These are phyloP conservation scores for Raphidocelis subcapitata DNA, from an alignment of 139 green algal species.

Conservation along the genomic window DNA sequence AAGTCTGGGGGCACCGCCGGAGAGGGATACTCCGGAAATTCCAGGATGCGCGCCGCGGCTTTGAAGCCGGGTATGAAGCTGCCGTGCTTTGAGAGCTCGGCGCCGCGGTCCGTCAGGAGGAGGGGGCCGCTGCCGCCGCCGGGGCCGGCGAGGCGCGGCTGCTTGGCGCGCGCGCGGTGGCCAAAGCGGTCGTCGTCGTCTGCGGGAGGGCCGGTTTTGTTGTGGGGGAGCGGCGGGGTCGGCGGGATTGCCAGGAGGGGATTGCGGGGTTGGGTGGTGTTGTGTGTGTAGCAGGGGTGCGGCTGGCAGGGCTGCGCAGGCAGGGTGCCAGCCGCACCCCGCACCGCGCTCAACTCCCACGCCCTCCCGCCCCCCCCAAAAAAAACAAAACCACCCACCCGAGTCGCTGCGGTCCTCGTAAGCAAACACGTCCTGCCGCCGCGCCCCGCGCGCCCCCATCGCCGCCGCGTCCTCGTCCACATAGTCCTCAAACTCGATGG, in stretches of 20 bases:
- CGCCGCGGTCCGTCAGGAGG: constrained; percentile 31
- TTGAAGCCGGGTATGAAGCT: constrained; percentile 46
- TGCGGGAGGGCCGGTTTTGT: background rate
- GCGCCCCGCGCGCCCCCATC: background rate
- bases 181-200: constrained; percentile 30
- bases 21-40: constrained; percentile 18
- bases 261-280: background rate
- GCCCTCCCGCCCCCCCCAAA: background rate
- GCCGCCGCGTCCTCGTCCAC: constrained; percentile 42
- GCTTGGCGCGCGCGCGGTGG: constrained; percentile 10
- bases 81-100: constrained; percentile 30
- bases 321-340: background rate
- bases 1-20: constrained; percentile 39
- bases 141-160: constrained; percentile 13
- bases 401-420: constrained; percentile 37
- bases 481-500: constrained; percentile 61
- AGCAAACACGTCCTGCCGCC: constrained; percentile 20
- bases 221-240: background rate
- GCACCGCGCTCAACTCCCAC: background rate
- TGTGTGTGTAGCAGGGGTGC: background rate
- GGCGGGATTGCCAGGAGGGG: background rate
- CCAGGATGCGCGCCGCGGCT: background rate
- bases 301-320: background rate
- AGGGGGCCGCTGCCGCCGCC: constrained; percentile 19
- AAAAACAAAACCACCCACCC: constrained; percentile 7